Evolutionary conservation across 306 rosid species (phyloP).

Genomic region (Prunus mume): DNA sequence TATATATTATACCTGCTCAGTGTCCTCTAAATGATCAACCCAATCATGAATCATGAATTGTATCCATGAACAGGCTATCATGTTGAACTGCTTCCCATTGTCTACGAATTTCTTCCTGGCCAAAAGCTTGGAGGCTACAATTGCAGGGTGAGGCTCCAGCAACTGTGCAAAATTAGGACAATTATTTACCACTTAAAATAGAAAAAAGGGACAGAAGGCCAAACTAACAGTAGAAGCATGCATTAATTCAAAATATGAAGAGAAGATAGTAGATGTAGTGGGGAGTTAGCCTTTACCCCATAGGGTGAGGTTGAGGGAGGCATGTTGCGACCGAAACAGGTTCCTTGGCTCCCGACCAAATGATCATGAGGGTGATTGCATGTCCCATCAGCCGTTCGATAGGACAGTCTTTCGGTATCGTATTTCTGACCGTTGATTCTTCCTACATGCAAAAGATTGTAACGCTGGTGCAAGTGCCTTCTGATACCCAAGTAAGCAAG

Average conservation of each 20-base stretch:
- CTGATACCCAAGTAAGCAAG: constrained; percentile 61
- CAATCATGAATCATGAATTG: constrained; percentile 91
- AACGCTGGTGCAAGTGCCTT: constrained; percentile 65
- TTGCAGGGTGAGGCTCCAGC: constrained; percentile 61
- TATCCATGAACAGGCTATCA: constrained; percentile 77
- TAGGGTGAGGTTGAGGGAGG: constrained; percentile 48
- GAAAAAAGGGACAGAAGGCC: too few species aligned
- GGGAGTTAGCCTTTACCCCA: constrained; percentile 44
- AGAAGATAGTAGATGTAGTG: neutral
- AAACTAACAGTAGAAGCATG: too few species aligned
- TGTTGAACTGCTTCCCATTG: constrained; percentile 66
- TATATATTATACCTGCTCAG: constrained; percentile 41
- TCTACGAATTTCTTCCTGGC: constrained; percentile 59
- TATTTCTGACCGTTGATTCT: constrained; percentile 39
- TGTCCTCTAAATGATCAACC: constrained; percentile 81
- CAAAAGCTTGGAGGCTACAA: constrained; percentile 63
- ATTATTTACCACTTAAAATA: neutral
- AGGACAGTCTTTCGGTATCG: constrained; percentile 29
- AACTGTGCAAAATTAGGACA: constrained; percentile 28
- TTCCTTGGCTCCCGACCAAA: constrained; percentile 60
- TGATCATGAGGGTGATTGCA: constrained; percentile 55
- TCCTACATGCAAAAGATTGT: constrained; percentile 58
- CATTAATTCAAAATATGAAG: too few species aligned
- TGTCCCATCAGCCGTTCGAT: constrained; percentile 62
- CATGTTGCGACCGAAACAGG: constrained; percentile 68